A percentile compares a stretch with the other conserved stretches of the same genome.
Conservation (phyloP, 805 yeast genomes). For the Alloascoidea hylecoeti region DNA sequence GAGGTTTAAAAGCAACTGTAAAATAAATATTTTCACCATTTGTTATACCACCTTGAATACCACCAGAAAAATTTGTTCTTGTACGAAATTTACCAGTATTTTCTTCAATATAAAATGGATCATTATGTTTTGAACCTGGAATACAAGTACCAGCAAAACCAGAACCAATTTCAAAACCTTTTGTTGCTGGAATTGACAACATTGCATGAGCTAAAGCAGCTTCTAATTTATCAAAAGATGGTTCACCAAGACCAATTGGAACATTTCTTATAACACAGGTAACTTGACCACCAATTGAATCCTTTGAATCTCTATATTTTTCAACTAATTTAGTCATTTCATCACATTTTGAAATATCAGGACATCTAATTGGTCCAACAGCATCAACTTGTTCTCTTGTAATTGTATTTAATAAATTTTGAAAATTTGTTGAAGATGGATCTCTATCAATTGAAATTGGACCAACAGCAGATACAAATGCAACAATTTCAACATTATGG, state of each 20-base stretch:
- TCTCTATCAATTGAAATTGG: constrained; percentile 62
- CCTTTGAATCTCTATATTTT: constrained; percentile 70
- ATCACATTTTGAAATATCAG: constrained; percentile 56
- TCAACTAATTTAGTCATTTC: constrained; percentile 82
- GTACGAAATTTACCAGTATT: constrained; percentile 61
- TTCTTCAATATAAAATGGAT: constrained; percentile 57
- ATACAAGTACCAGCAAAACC: constrained; percentile 84
- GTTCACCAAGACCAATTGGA: constrained; percentile 96
- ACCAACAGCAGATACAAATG: constrained; percentile 93
- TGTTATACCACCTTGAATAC: constrained; percentile 95
- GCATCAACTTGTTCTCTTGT: constrained; percentile 84
- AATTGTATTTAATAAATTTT: constrained; percentile 52
- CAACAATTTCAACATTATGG: constrained; percentile 84
- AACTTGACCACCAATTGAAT: constrained; percentile 95
- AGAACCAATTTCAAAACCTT: constrained; percentile 95
- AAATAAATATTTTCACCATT: constrained; percentile 94
- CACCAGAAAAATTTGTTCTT: constrained; percentile 85
- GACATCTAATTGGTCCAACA: constrained; percentile 88
- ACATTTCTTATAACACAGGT: constrained; percentile 93
- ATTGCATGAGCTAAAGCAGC: constrained; percentile 94
- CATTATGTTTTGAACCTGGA: constrained; percentile 92
- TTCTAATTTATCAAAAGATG: constrained; percentile 92
- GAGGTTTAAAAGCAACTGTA: constrained; percentile 93
- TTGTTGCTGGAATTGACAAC: constrained; percentile 95
- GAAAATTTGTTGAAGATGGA: constrained; percentile 49